Conservation (phyloP, 2,329 filamentous ascomycete species). For the Fusarium oxysporum region DNA sequence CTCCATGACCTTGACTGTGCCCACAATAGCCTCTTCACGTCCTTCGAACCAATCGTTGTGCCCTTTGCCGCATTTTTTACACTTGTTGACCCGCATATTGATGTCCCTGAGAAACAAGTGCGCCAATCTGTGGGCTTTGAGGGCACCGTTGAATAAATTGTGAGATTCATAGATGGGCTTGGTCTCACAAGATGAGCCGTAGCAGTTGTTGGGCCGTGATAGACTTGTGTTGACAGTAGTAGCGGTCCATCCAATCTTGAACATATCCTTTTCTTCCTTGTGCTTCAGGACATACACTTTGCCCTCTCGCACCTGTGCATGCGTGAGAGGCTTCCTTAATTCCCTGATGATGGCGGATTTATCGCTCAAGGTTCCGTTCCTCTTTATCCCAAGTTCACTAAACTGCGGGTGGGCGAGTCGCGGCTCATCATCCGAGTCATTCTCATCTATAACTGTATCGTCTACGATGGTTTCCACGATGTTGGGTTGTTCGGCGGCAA, state of each 20-base stretch:
- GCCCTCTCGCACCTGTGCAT: not conserved
- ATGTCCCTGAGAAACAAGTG: not conserved
- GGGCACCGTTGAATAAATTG: not conserved
- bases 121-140: slow-evolving; percentile 17
- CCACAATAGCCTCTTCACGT: not conserved
- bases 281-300: slow-evolving; percentile 22
- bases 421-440: not conserved
- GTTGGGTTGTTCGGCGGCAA: not conserved
- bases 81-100: not conserved
- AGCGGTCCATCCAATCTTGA: slow-evolving; percentile 23
- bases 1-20: slow-evolving; percentile 17
- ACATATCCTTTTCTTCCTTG: not conserved
- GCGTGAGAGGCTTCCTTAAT: not conserved
- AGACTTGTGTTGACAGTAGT: not conserved
- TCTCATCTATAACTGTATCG: not conserved
- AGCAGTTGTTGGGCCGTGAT: slow-evolving; percentile 15
- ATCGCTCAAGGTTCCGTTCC: slow-evolving; percentile 14
- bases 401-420: not conserved
- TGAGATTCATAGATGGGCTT: slow-evolving; percentile 13
- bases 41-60: slow-evolving; percentile 17
- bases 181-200: not conserved
- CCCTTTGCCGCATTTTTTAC: slow-evolving; percentile 1
- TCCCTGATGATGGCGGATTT: not conserved
- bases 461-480: not conserved
- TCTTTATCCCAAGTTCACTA: not conserved